Evolutionary conservation across 768 basidiomycete genomes (phyloP), one percentile per base, ranked within the genome.

Genomic region (Boletales sp.): DNA sequence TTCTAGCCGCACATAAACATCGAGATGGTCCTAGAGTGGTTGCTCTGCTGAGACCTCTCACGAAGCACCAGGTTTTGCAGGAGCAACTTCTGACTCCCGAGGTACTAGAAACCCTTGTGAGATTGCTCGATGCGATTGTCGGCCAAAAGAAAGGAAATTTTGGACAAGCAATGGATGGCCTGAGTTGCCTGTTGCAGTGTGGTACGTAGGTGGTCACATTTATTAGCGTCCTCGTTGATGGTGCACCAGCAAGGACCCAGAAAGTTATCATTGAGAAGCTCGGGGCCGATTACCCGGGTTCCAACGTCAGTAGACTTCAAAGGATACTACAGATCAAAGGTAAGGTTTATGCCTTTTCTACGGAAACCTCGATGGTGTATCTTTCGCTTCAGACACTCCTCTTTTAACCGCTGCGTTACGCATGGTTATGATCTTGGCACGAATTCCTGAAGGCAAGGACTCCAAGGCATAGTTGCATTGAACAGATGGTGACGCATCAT

Each of bases 101-200:
- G 1, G 46, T 62, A 7, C 30, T 62, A 33, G 28, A 54, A 1
- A 51, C 11, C 6, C 43, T 63, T 14, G 35, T 63, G 28, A 6
- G 19, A 2, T 36, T 62, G 15, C 46, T 63, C 5, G 63, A 64
- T 41, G 10, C 0, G 19, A 55, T 54, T 10, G 10, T 62, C 18
- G 8, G 3, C 2, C 36, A 43, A 25, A 31, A 31, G 0, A 48
- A 17, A 12, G 42, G 38, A 4, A 54, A 53, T 32, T 59, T 64
- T 25, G 41, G 44, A 25, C 59, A 55, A 32, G 62, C 49, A 17
- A 63, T 63, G 62, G 55, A 64, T 4, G 53, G 59, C n/a, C 32
- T 63, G 39, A 51, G 15, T 12, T 56, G 51, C 21, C 19, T 64
- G 17, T 18, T 58, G 50, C 42, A 50, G 14, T 61, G 54, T 12